phyloP scores from a whole-genome alignment of 305 asterid species.

The Stenogyne calaminthoides region DNA sequence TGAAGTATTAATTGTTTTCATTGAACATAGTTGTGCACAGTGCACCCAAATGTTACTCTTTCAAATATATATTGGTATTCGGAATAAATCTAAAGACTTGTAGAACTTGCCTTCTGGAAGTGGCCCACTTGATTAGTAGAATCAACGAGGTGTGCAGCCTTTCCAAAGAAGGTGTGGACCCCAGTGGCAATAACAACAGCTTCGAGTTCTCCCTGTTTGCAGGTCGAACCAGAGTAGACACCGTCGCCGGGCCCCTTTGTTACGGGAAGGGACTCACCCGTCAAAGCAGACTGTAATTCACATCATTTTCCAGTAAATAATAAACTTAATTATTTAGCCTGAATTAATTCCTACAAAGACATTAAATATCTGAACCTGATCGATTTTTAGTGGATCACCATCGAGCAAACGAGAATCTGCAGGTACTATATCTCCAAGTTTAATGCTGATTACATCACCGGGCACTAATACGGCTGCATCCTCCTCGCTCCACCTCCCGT shows the following conservation, averaged over 20 bases:
- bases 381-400: conserved; percentile 95
- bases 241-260: conserved; percentile 99
- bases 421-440: conserved; percentile 94
- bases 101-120: conserved; percentile 80
- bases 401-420: conserved; percentile 98
- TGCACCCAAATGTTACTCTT: too few relatives aligned
- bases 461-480: conserved; percentile 90
- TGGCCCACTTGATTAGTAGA: conserved; percentile 96
- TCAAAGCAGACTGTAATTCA: conserved; percentile 89
- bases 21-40: too few relatives aligned
- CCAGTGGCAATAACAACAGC: conserved; percentile 98
- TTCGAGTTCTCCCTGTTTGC: conserved; percentile 99
- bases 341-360: conserved; percentile 25
- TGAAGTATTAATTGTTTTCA: too few relatives aligned
- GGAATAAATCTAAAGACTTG: neutral
- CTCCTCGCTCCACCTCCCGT: conserved; percentile 94
- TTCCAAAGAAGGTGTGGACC: conserved; percentile 97
- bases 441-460: conserved; percentile 87
- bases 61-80: neutral
- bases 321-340: neutral
- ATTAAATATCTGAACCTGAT: conserved; percentile 57
- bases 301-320: conserved; percentile 6
- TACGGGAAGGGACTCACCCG: conserved; percentile 98
- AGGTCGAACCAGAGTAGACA: conserved; percentile 98
- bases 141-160: conserved; percentile 99